phyloP scores from a whole-genome alignment of 2,329 filamentous ascomycete species.

The Juglanconis juglandina region DNA sequence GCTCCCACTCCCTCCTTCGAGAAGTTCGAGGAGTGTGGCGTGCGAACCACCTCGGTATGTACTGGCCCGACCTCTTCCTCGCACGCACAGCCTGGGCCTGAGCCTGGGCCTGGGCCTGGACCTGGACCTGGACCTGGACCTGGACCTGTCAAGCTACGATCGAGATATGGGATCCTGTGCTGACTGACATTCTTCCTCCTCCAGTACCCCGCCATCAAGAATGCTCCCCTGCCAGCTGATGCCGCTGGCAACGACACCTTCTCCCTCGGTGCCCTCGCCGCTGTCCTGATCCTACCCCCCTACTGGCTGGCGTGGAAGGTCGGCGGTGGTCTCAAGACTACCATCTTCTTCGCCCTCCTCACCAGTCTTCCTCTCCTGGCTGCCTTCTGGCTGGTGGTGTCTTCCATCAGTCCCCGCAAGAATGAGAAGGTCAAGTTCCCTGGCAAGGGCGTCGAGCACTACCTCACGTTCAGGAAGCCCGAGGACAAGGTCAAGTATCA shows the following conservation, averaged over 20 bases:
- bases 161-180: neutral
- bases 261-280: slow-evolving; percentile 75
- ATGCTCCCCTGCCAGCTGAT: slow-evolving; percentile 90
- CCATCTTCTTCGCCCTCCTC: slow-evolving; percentile 79
- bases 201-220: slow-evolving; percentile 85
- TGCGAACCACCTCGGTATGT: slow-evolving; percentile 52
- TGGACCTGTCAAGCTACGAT: too few relatives aligned
- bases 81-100: neutral
- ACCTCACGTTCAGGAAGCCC: slow-evolving; percentile 76
- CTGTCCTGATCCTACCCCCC: slow-evolving; percentile 67
- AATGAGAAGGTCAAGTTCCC: slow-evolving; percentile 89
- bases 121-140: too few relatives aligned
- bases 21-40: slow-evolving; percentile 52
- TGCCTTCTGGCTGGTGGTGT: slow-evolving; percentile 77
- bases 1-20: slow-evolving; percentile 46
- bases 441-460: slow-evolving; percentile 84
- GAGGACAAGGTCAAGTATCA: slow-evolving; percentile 63
- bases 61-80: neutral
- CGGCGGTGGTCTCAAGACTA: slow-evolving; percentile 81
- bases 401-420: slow-evolving; percentile 78
- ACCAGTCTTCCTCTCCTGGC: slow-evolving; percentile 75
- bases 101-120: too few relatives aligned
- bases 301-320: slow-evolving; percentile 79
- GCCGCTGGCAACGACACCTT: slow-evolving; percentile 80
- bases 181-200: neutral